Conservation (phyloP, 306 rosid genomes). For the Cucurbita pepo region DNA sequence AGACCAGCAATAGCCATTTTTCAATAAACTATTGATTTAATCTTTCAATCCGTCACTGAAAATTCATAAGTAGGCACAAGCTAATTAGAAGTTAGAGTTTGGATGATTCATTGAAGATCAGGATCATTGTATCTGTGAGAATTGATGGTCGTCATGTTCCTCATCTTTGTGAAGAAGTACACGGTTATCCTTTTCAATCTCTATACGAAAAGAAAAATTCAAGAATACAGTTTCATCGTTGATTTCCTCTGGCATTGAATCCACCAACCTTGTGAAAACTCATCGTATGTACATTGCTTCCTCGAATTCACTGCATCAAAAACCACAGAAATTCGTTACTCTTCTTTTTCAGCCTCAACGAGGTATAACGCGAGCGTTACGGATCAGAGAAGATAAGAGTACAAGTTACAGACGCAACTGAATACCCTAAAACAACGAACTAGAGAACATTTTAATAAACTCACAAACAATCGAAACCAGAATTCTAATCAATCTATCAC, state of each 20-base stretch:
- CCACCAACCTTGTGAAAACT: background rate
- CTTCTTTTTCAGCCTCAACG: background rate
- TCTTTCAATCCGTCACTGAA: constrained; percentile 30
- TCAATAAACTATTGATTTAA: constrained; percentile 11
- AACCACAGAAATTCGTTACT: background rate
- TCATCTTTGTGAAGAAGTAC: background rate
- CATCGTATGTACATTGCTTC: constrained; percentile 5
- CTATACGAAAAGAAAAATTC: constrained; percentile 6
- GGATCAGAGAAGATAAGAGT: background rate
- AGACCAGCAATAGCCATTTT: constrained; percentile 82
- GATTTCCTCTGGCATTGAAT: constrained; percentile 8
- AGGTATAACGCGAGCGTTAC: background rate
- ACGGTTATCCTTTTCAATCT: background rate
- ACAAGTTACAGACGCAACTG: background rate
- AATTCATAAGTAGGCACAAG: constrained; percentile 31
- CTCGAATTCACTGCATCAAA: constrained; percentile 24
- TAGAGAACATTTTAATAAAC: background rate
- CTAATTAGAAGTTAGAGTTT: constrained; percentile 7
- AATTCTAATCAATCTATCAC: background rate
- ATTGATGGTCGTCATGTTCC: constrained; percentile 9
- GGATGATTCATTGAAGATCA: constrained; percentile 25
- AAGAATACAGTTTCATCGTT: constrained; percentile 1
- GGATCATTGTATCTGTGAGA: constrained; percentile 11
- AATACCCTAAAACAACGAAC: background rate
- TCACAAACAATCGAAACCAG: background rate